Percentiles rank a stretch among this genome's conserved stretches.
Evolutionary conservation across 495 filamentous ascomycete species (phyloP).

Genomic region (Hyaloscypha finlandica): DNA sequence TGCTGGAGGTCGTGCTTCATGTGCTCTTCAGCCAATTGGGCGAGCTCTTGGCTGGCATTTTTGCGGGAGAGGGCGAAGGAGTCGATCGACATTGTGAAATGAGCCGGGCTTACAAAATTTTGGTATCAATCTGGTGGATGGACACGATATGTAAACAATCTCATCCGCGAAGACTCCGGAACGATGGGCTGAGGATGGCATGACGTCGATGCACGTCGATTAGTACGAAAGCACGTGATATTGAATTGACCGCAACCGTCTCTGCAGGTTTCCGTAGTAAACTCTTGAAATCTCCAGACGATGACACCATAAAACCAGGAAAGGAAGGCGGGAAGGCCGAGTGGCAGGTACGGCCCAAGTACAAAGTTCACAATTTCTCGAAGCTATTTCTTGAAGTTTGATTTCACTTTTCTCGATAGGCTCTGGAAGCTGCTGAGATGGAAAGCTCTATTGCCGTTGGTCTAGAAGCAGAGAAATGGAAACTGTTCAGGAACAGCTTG

Average conservation of each 20-base stretch:
- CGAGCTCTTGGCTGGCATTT: conserved; percentile 53
- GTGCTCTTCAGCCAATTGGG: conserved; percentile 62
- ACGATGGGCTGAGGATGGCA: background rate
- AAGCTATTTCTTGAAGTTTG: background rate
- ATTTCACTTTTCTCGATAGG: background rate
- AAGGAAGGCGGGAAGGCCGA: background rate
- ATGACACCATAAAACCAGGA: background rate
- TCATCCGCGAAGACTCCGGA: too few relatives aligned
- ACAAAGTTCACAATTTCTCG: background rate
- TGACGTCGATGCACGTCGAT: background rate
- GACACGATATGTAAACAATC: background rate
- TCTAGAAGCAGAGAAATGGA: background rate
- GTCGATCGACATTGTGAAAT: conserved; percentile 43
- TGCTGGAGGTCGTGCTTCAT: conserved; percentile 60
- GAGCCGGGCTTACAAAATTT: background rate
- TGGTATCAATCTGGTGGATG: background rate
- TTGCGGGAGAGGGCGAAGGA: conserved; percentile 59
- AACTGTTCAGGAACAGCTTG: background rate
- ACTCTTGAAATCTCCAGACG: background rate
- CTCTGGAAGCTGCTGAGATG: background rate
- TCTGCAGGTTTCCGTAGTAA: background rate
- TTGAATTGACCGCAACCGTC: background rate
- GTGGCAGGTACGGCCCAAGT: background rate
- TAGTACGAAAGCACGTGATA: background rate
- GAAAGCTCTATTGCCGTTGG: background rate